These are phyloP conservation scores for Pythium sp. DNA, from an alignment of 352 stramenopile genomes.

Conservation along the genomic window DNA sequence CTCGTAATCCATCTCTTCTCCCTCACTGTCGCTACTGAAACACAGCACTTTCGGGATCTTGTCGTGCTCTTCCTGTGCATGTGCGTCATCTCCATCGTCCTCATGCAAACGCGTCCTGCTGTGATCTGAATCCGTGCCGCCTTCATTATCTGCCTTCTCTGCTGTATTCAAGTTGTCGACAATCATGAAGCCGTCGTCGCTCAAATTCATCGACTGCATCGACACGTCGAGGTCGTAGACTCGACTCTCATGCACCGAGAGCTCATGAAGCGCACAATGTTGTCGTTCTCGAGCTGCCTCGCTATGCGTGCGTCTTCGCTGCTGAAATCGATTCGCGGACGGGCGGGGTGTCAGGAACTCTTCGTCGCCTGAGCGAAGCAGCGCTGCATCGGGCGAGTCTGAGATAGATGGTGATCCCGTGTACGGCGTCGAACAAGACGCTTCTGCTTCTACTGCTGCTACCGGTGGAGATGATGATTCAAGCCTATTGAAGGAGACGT, in stretches of 20 bases:
- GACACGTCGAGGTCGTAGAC: constrained; percentile 51
- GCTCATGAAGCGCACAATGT: constrained; percentile 4
- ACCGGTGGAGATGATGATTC: background rate
- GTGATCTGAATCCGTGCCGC: background rate
- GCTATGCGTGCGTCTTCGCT: background rate
- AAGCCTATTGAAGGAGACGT: background rate
- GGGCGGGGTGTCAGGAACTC: constrained; percentile 17
- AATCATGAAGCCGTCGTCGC: constrained; percentile 33
- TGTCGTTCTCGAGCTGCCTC: background rate
- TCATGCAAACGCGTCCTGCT: constrained; percentile 14
- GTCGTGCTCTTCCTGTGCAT: constrained; percentile 23
- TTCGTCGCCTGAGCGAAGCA: constrained; percentile 6
- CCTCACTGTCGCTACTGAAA: constrained; percentile 42
- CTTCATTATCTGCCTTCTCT: background rate
- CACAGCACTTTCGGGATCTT: constrained; percentile 37
- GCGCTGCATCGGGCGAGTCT: constrained; percentile 1
- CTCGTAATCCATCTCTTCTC: constrained; percentile 25
- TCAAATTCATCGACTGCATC: constrained; percentile 75
- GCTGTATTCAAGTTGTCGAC: constrained; percentile 8
- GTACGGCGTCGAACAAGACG: background rate
- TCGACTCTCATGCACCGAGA: constrained; percentile 2
- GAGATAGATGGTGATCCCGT: constrained; percentile 7
- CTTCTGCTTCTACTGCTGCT: background rate
- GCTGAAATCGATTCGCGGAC: background rate
- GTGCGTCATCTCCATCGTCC: constrained; percentile 23